phyloP scores from a whole-genome alignment of 768 basidiomycete genomes.

The Suillus alpinus region DNA sequence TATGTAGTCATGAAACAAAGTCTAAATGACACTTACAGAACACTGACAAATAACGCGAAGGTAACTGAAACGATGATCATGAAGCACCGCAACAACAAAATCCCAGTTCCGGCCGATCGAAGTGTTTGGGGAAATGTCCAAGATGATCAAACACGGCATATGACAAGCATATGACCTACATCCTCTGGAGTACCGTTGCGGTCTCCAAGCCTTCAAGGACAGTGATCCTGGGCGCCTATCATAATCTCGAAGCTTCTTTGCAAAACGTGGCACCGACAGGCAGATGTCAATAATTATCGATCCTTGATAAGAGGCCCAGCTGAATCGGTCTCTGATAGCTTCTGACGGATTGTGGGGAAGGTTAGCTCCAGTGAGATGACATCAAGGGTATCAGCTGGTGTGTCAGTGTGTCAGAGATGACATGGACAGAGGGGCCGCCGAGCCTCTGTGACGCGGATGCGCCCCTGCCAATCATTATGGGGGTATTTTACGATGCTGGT shows the following conservation, averaged over 20 bases:
- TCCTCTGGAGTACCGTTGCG: background rate
- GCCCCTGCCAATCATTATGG: background rate
- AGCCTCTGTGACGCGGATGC: background rate
- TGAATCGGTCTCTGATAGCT: background rate
- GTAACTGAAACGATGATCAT: background rate
- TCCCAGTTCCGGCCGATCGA: background rate
- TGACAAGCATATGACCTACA: background rate
- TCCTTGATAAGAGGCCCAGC: background rate
- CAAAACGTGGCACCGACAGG: background rate
- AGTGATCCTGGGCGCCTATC: background rate
- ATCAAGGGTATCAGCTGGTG: background rate
- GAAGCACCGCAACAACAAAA: background rate
- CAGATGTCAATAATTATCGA: conserved; percentile 6
- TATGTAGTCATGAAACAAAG: background rate
- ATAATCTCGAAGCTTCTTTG: background rate
- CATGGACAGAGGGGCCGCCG: background rate
- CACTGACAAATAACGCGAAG: background rate
- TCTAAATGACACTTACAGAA: background rate
- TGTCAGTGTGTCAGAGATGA: background rate
- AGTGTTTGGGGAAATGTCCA: background rate
- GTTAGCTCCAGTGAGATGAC: background rate
- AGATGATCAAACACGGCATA: background rate
- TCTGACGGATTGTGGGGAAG: conserved; percentile 1
- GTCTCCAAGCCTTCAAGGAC: background rate
- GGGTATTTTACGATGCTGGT: background rate